Evolutionary conservation across 257 asterid genomes (phyloP).

Genomic region (Lithospermum erythrorhizon): DNA sequence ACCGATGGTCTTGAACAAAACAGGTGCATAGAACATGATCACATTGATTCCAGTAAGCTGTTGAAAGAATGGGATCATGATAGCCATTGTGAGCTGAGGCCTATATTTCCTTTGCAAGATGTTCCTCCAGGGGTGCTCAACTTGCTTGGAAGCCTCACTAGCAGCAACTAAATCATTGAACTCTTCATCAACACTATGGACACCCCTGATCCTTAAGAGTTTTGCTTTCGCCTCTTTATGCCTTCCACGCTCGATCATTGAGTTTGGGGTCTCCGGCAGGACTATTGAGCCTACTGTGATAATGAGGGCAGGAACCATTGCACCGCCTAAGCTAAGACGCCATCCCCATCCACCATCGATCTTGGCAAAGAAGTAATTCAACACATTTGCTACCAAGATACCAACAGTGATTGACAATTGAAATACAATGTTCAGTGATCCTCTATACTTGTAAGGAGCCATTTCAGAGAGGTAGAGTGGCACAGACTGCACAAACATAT

Average conservation of each 20-base stretch:
- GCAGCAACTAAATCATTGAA: conserved; percentile 43
- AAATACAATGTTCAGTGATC: conserved; percentile 44
- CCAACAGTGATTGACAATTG: conserved; percentile 37
- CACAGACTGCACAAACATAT: conserved; percentile 26
- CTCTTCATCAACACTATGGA: conserved; percentile 31
- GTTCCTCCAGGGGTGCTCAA: conserved; percentile 25
- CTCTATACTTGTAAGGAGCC: conserved; percentile 44
- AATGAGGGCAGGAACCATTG: conserved; percentile 25
- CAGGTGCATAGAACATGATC: conserved; percentile 49
- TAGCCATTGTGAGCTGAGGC: conserved; percentile 51
- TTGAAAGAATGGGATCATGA: conserved; percentile 49
- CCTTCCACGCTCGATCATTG: conserved; percentile 26
- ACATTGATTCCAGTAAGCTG: conserved; percentile 54
- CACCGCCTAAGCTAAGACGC: conserved; percentile 41
- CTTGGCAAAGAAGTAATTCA: conserved; percentile 34
- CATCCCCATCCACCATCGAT: conserved; percentile 60
- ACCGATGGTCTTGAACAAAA: conserved; percentile 45
- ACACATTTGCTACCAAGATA: conserved; percentile 28
- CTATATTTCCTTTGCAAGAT: conserved; percentile 22
- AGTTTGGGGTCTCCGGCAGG: conserved; percentile 56
- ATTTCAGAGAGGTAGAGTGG: conserved; percentile 62
- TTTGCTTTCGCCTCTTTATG: conserved; percentile 24
- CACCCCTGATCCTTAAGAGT: conserved; percentile 38
- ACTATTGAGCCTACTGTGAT: conserved; percentile 26
- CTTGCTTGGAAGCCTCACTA: conserved; percentile 19